Base-by-base conservation (phyloP, 2,329 filamentous ascomycete species). In the Lecanoromycetidae sp. region DNA sequence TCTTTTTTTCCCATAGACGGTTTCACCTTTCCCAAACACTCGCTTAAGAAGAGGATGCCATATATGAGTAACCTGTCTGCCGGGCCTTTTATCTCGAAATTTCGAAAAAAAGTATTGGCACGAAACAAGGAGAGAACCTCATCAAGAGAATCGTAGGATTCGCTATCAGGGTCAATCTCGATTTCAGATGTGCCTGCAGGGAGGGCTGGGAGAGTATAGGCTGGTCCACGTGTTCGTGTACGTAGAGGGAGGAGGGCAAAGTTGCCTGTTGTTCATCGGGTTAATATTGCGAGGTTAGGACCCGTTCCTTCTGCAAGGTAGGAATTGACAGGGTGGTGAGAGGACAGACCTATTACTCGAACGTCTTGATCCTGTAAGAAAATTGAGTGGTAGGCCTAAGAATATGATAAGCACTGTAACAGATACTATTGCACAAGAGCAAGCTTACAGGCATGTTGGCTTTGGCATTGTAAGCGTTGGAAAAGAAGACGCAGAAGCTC, bases 81-180 rank as follows among this genome's bases (percentile, higher is more conserved):
- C 22, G 87, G 84, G 12, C 91, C 91, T 69, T 94, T 90, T 71
- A 96, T 94, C 74, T 96, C 91, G 60, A 98, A 98, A 75, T 96
- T 98, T 60, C 91, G 84, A 76, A 96, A 98, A 68, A 98, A 90
- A 51, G 90, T 95, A 72, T 98, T 96, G 59, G 91, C 90, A 55
- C 91, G 86, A 76, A 96, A 98, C 41, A 96, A 77, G 10, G 82
- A 76, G 46, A 98, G 76, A 43, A 93, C 80, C 72, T 98, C 91
- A 69, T 98, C 91, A 46, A 96, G 77, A 53, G 91, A 85, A 71
- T 98, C 91, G 74, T 96, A 96, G 60, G 84, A 88, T 66, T 94
- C 87, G 66, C 79, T 82, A 65, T 91, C 86, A 41, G 87, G 82
- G 64, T 95, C 87, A 58, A 74, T 63, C 47, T 71, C 68, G 45